Percentiles rank a stretch among this genome's conserved stretches.
Evolutionary conservation across 2,329 filamentous ascomycete species (phyloP).

Genomic region (Berkeleyomyces rouxiae): DNA sequence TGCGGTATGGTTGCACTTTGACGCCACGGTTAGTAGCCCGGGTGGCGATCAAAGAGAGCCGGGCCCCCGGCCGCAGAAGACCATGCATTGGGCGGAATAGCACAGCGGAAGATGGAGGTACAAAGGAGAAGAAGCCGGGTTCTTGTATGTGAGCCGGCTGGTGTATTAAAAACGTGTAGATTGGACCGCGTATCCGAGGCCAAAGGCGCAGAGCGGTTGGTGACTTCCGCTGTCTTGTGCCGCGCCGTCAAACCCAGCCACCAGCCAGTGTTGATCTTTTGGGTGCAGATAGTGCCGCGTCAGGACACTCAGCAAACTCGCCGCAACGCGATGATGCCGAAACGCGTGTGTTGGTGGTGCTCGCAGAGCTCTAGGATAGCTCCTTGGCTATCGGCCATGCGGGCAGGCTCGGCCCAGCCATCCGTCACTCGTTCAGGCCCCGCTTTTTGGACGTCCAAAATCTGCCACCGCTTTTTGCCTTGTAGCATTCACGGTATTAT

Average conservation of each 20-base stretch:
- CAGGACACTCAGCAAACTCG: not conserved
- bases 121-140: not conserved
- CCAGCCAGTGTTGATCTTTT: not conserved
- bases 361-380: not conserved
- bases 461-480: not conserved
- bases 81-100: slow-evolving; percentile 6
- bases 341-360: not conserved
- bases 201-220: not conserved
- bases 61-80: slow-evolving; percentile 9
- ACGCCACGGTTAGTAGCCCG: slow-evolving; percentile 6
- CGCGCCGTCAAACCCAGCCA: not conserved
- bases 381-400: not conserved
- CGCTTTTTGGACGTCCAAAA: not conserved
- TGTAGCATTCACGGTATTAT: no score
- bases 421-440: not conserved
- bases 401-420: not conserved
- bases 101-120: not conserved
- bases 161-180: not conserved
- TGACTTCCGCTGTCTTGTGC: not conserved
- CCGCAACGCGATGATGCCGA: not conserved
- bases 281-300: not conserved
- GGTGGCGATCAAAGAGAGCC: slow-evolving; percentile 6
- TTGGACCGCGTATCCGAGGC: not conserved
- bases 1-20: not conserved
- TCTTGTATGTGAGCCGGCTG: not conserved